These are phyloP conservation scores for Phaeophleospora eucalypticola DNA, from an alignment of 2,329 filamentous ascomycete genomes.

Conservation along the genomic window DNA sequence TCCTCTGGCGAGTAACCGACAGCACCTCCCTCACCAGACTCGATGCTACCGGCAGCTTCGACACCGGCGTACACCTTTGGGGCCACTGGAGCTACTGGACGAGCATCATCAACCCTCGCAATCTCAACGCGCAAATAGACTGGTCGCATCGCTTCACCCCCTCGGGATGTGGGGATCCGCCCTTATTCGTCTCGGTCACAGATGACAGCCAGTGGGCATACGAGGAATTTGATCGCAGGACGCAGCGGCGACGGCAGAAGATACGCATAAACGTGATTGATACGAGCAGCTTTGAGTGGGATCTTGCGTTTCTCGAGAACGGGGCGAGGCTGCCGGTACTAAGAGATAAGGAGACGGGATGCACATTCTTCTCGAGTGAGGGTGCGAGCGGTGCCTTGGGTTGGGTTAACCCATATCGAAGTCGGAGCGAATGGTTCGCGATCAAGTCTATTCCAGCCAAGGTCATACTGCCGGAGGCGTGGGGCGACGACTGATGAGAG, in stretches of 20 bases:
- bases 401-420: constrained; percentile 6
- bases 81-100: constrained; percentile 11
- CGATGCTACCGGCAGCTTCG: constrained; percentile 8
- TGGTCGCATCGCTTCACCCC: constrained; percentile 7
- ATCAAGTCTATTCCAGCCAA: constrained; percentile 3
- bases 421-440: constrained; percentile 9
- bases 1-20: constrained; percentile 16
- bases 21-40: constrained; percentile 10
- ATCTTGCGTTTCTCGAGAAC: constrained; percentile 5
- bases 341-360: constrained; percentile 6
- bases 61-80: constrained; percentile 7
- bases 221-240: constrained; percentile 6
- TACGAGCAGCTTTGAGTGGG: constrained; percentile 5
- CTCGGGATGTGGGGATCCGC: constrained; percentile 1
- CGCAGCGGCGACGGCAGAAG: not conserved
- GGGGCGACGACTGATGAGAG: constrained; percentile 3
- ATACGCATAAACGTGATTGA: constrained; percentile 6
- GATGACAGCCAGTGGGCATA: constrained; percentile 5
- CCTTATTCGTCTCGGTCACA: constrained; percentile 5
- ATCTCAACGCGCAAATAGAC: constrained; percentile 8
- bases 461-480: constrained; percentile 5
- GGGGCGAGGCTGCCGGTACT: constrained; percentile 5
- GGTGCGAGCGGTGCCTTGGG: constrained; percentile 7
- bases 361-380: constrained; percentile 5
- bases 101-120: constrained; percentile 6